Conservation (phyloP, 225 moss, liverwort and hornwort species). For the Marchantia polymorpha region DNA sequence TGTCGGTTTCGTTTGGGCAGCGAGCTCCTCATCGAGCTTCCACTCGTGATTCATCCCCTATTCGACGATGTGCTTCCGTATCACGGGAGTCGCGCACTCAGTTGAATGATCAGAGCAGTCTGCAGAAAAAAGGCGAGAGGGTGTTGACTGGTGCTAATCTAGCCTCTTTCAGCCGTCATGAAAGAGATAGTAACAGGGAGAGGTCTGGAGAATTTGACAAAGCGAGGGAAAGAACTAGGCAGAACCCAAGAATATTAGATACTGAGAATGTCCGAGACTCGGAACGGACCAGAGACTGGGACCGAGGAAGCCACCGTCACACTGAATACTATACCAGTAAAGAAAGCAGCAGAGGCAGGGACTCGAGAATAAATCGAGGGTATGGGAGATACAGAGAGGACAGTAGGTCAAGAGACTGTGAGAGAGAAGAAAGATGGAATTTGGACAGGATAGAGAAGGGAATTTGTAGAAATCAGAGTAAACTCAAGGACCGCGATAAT, state of each 20-base stretch:
- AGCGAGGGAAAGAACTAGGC: constrained; percentile 47
- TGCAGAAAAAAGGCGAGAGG: constrained; percentile 27
- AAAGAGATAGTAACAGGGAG: constrained; percentile 27
- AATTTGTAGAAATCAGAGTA: constrained; percentile 42
- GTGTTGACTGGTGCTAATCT: constrained; percentile 23
- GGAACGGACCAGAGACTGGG: background rate
- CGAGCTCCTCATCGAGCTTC: constrained; percentile 95
- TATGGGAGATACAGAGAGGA: constrained; percentile 54
- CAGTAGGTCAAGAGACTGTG: constrained; percentile 39
- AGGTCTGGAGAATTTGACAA: constrained; percentile 32
- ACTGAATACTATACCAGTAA: background rate
- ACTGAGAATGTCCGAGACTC: background rate
- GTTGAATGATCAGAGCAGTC: constrained; percentile 23
- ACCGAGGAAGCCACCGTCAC: background rate
- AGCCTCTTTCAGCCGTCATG: background rate
- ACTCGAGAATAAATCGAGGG: constrained; percentile 23
- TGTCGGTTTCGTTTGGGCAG: constrained; percentile 96
- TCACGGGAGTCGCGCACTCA: constrained; percentile 46
- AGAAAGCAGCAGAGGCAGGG: background rate
- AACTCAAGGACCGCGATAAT: constrained; percentile 50
- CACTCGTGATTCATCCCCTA: constrained; percentile 84
- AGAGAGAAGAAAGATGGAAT: constrained; percentile 51
- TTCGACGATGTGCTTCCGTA: constrained; percentile 58
- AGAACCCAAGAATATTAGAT: background rate
- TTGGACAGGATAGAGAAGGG: constrained; percentile 49